These are phyloP conservation scores for Colletotrichum endophyticum DNA, from an alignment of 2,329 filamentous ascomycete species.

Conservation along the genomic window DNA sequence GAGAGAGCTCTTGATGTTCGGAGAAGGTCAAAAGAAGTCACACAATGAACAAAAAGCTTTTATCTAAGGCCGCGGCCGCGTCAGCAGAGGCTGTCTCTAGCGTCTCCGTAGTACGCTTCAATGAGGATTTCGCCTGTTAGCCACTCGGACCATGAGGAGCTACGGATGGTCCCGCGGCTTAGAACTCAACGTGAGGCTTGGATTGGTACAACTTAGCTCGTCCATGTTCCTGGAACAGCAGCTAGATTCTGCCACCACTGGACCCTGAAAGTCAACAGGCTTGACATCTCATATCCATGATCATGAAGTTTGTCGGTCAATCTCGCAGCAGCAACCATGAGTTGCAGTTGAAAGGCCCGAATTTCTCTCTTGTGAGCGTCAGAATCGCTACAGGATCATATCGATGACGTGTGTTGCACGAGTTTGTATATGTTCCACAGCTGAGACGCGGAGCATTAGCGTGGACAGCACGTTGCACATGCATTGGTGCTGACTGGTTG, in stretches of 20 bases:
- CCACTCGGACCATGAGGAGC: neutral
- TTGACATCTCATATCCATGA: neutral
- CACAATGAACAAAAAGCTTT: neutral
- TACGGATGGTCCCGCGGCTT: neutral
- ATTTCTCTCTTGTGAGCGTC: neutral
- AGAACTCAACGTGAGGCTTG: neutral
- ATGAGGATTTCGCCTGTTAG: neutral
- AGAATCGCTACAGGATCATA: neutral
- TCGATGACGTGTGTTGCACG: neutral
- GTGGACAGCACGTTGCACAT: neutral
- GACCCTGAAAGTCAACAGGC: neutral
- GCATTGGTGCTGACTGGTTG: neutral
- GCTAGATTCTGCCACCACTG: neutral
- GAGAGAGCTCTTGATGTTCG: neutral
- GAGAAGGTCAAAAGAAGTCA: neutral
- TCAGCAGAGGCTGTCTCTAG: neutral
- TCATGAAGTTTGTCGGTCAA: neutral
- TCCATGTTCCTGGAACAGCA: neutral
- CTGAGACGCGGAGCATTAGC: neutral
- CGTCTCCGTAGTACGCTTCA: neutral
- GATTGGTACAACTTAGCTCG: neutral
- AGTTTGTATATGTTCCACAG: neutral
- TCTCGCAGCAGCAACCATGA: neutral
- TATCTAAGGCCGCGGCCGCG: neutral
- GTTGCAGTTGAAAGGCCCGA: neutral